Evolutionary conservation across 495 filamentous ascomycete species (phyloP), one percentile per base, ranked within the genome.

Genomic region (Daldinia grandis): DNA sequence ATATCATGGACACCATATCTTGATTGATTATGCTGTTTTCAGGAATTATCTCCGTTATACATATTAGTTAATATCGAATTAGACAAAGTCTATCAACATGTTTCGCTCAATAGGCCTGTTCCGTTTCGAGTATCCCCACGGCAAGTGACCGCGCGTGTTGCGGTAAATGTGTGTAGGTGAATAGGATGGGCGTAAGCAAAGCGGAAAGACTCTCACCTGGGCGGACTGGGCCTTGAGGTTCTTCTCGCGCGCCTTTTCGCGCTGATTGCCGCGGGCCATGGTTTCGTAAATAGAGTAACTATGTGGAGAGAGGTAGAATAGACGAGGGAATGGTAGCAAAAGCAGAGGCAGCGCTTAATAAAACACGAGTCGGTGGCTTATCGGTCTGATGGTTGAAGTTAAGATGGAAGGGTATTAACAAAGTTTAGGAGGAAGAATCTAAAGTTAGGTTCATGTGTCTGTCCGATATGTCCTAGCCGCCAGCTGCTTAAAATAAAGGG

Each of bases 261-360:
- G 88, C 85, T 98, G 94, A 77, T 98, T 98, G 70, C 94, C 94
- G 78, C 94, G 92, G 64, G 94, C 88, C 94, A 97, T 97, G 15
- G 15, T 35, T 35, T 78, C 86, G 66, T 58, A 61, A 49, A 47
- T 47, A 47, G 21, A 30, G 19, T 40, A n/a, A n/a, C n/a, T n/a
- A 25, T 50, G 65, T 55, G 51, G 51, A 33, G 51, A 31, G 51
- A 51, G 15, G 42, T 54, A 59, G 64, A 21, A 57, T 10, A 53
- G 21, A 47, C 44, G 28, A 64, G 54, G 19, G 62, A 61, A 57
- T 19, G 27, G 61, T 66, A 53, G 25, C 17, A 56, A 24, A 51
- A 68, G 33, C 57, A 60, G 70, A 51, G 65, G 33, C 57, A 60
- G 70, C 70, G 70, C 64, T 68, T 73, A 58, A 65, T 66, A 62